Evolutionary conservation across 1,139 yeast genomes (phyloP), one percentile per base, ranked within the genome.

Genomic region (Protomyces arabidopsidicola): DNA sequence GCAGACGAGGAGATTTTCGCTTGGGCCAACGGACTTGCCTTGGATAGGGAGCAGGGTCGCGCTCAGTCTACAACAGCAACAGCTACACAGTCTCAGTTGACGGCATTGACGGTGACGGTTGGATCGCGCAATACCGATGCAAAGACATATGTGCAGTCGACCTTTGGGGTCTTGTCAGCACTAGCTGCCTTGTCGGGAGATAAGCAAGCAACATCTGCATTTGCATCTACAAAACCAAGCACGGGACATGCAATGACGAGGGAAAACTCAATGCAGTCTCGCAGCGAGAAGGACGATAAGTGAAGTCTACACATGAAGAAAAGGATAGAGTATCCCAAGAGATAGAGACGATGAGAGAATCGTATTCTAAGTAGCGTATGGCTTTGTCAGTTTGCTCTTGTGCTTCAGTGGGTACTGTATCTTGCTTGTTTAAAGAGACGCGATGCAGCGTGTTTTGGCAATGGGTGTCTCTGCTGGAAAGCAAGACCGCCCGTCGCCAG

Each of bases 1-100:
- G 79, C 84, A 31, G 88, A 87, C 70, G 96, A 89, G 69, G 84
- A 86, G 16, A 75, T 85, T 45, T 88, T 84, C 75, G 86, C 83
- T 63, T 82, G 81, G 74, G 84, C 84, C 48, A 82, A 84, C 66
- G 64, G 64, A 10, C 65, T 58, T 14, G 64, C 60, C 16, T 34
- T 75, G 24, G 48, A 22, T 35, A 27, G 6, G 6, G 31, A 27
- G 31, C 31, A 27, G 8, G 31, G 6, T 4, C 31, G 31, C 31
- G 51, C 31, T 1, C 24, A 20, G 22, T 10, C 16, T 2, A 2
- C 42, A 9, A 50, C 14, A 22, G 1, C 24, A 9, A 1, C 45
- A 9, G 27, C 22, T n/a, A 14, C 12, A 5, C 27, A 36, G 38
- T 38, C 31, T 22, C 38, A 50, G 20, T 54, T 14, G 14, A 39